phyloP scores from a whole-genome alignment of 169 alveolate species.

The Eimeria acervulina region DNA sequence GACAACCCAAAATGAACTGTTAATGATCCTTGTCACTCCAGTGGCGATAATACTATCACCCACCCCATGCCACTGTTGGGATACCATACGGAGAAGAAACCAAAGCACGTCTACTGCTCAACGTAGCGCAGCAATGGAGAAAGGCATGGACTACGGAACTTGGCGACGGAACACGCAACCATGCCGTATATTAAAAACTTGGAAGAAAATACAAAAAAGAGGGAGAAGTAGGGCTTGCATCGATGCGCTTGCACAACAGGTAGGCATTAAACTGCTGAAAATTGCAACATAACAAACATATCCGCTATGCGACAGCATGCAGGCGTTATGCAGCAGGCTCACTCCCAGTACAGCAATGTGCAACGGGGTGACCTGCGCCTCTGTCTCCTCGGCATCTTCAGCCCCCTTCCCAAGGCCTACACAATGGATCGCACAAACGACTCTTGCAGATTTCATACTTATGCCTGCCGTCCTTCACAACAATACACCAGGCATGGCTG shows the following conservation, averaged over 20 bases:
- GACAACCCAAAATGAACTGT: neutral
- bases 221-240: neutral
- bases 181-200: neutral
- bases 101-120: neutral
- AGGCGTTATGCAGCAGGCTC: neutral
- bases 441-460: neutral
- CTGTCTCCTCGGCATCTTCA: neutral
- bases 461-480: neutral
- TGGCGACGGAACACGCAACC: neutral
- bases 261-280: neutral
- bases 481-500: neutral
- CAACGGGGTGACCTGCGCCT: slow-evolving; percentile 13
- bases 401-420: slow-evolving; percentile 21
- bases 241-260: neutral
- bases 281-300: neutral
- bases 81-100: neutral
- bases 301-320: neutral
- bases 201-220: neutral
- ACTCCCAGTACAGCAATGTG: slow-evolving; percentile 55
- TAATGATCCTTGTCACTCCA: neutral
- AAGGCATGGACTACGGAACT: neutral
- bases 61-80: neutral
- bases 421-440: neutral
- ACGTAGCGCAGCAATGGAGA: neutral
- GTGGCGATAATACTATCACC: neutral